Conservation (phyloP, 176 grass and related monocot genomes). For the Carex scoparia region DNA sequence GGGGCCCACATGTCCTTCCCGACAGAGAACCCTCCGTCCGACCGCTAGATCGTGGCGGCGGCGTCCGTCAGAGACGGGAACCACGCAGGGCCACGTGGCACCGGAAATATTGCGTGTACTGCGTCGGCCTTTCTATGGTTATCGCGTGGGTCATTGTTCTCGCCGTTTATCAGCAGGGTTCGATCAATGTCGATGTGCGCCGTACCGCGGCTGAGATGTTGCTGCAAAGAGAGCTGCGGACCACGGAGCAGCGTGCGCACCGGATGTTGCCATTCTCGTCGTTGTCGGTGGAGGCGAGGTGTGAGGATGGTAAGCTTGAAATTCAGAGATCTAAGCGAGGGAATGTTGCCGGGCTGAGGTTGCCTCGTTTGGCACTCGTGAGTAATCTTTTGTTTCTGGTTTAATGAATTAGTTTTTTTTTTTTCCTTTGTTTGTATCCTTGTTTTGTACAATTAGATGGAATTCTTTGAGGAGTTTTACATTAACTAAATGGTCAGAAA, state of each 20-base stretch:
- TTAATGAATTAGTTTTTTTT: slow-evolving; percentile 1
- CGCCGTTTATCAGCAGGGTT: slow-evolving; percentile 23
- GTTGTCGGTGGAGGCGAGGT: slow-evolving; percentile 18
- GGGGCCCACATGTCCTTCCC: slow-evolving; percentile 22
- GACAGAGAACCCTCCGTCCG: neutral
- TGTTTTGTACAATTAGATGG: neutral
- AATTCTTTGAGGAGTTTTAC: neutral
- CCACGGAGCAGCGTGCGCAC: neutral
- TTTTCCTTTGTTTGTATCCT: neutral
- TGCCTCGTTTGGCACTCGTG: slow-evolving; percentile 35
- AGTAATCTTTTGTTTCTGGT: slow-evolving; percentile 5
- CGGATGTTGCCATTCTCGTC: slow-evolving; percentile 27
- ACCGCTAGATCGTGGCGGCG: slow-evolving; percentile 22
- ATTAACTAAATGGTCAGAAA: slow-evolving; percentile 9
- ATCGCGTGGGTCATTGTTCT: slow-evolving; percentile 24
- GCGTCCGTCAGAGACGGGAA: neutral
- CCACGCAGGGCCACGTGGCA: slow-evolving; percentile 14
- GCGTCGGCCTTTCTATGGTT: slow-evolving; percentile 24
- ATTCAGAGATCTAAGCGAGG: slow-evolving; percentile 37
- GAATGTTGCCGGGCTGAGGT: slow-evolving; percentile 19
- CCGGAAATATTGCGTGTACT: slow-evolving; percentile 15
- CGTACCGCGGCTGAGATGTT: too few species aligned
- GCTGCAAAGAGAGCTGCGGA: neutral
- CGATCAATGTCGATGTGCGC: neutral
- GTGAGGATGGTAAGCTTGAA: slow-evolving; percentile 25